phyloP scores from a whole-genome alignment of 1,284 basidiomycete genomes.

The Ustilago tritici region DNA sequence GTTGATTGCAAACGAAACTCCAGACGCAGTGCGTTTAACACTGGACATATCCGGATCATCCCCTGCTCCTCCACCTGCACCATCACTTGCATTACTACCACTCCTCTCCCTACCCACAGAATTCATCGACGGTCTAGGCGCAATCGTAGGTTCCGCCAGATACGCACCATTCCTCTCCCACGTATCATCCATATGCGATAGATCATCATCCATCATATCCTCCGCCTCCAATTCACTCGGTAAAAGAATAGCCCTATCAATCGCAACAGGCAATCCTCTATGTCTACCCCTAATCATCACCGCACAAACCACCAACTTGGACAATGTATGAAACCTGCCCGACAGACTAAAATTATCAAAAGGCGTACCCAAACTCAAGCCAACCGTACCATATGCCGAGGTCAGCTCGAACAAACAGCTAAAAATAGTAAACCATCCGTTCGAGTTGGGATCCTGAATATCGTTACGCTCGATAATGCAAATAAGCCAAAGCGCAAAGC shows the following conservation, averaged over 20 bases:
- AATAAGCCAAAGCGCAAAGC: conserved; percentile 68
- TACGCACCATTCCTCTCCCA: conserved; percentile 44
- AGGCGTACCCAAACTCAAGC: conserved; percentile 77
- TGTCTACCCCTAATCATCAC: conserved; percentile 96
- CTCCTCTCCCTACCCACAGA: conserved; percentile 19
- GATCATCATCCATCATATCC: conserved; percentile 50
- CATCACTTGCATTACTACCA: conserved; percentile 20
- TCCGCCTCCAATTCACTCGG: conserved; percentile 66
- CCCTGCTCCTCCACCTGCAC: not conserved
- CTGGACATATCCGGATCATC: conserved; percentile 14
- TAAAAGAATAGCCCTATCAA: conserved; percentile 79
- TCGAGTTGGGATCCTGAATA: conserved; percentile 54
- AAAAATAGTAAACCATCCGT: conserved; percentile 71
- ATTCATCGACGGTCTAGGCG: conserved; percentile 17
- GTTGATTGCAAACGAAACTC: conserved; percentile 39
- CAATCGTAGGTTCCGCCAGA: conserved; percentile 14
- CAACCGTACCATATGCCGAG: conserved; percentile 75
- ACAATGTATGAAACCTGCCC: conserved; percentile 81
- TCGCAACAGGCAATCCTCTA: conserved; percentile 80
- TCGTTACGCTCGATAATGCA: conserved; percentile 67
- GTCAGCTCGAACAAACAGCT: conserved; percentile 81
- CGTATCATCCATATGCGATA: conserved; percentile 35
- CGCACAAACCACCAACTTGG: conserved; percentile 81
- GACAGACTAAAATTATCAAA: conserved; percentile 77
- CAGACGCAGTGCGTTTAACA: conserved; percentile 25